Base-by-base conservation (phyloP, 768 basidiomycete species). In the Sporobolomyces roseus region DNA sequence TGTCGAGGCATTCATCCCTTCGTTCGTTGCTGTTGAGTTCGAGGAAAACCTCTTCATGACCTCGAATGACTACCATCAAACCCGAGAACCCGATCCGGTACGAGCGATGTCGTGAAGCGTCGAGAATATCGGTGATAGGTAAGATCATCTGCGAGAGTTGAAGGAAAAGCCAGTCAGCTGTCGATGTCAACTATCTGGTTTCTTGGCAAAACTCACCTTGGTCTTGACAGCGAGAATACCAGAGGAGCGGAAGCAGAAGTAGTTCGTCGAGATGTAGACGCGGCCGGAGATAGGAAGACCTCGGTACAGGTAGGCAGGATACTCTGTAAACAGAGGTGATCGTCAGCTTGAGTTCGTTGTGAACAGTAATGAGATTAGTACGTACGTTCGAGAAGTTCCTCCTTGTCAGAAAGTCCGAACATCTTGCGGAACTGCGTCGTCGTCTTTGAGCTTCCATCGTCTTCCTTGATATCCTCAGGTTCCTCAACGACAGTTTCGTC, bases 11-110 rank as follows among this genome's bases (percentile, higher is more conserved):
- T 2, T 87, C 86, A 70, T 87, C 83, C 29, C 94, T 85, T 70
- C 90, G 87, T 62, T 90, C 87, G 64, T 88, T 85, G 25, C 87
- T 86, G 48, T 83, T 82, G 77, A 99, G 94, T 79, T 99, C 96
- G 74, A 98, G 89, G 82, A 99, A 99, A 14, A 98, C 82, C 77
- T 99, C 94, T 79, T 99, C 94, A 77, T 98, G 92, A 1, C 94
- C 94, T 75, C 89, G 90, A 74, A 99, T 86, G 61, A 97, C 87
- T 63, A 98, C 82, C 41, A 90, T 86, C 25, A 98, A 84, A 32
- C 94, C 94, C 75, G 88, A 85, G 76, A 92, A 91, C 9, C 89
- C 91, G 77, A 96, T 91, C 29, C 89, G 85, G 71, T 90, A 89
- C 2, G 93, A 90, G 78, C 87, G 91, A 13, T 88, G 86, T 77